Evolutionary conservation across 345 rosid species (phyloP).

Genomic region (Nasturtium officinale): DNA sequence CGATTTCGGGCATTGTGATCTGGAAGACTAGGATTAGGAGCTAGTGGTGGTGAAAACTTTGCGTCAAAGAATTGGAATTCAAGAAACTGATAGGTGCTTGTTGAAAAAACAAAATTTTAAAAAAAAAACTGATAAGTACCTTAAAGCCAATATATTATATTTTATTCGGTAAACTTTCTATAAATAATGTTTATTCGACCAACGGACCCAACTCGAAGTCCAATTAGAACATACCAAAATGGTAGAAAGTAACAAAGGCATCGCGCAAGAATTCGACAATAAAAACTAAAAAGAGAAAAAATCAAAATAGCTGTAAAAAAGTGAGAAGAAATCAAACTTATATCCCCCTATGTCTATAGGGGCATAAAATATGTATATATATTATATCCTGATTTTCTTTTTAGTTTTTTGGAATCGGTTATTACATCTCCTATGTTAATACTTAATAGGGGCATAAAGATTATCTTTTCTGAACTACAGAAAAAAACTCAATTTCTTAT

Average conservation of each 20-base stretch:
- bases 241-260: slow-evolving; percentile 16
- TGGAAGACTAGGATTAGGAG: slow-evolving; percentile 21
- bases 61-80: slow-evolving; percentile 21
- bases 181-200: slow-evolving; percentile 26
- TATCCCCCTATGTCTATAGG: background rate
- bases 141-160: slow-evolving; percentile 2
- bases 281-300: background rate
- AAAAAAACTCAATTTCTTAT: background rate
- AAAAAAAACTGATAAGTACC: slow-evolving; percentile 25
- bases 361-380: background rate
- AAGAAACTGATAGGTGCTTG: background rate
- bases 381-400: background rate
- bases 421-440: no score
- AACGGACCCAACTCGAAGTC: slow-evolving; percentile 16
- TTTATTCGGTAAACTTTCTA: slow-evolving; percentile 21
- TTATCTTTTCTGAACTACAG: no score
- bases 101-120: no score
- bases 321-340: background rate
- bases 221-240: slow-evolving; percentile 13
- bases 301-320: background rate
- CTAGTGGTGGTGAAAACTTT: slow-evolving; percentile 22
- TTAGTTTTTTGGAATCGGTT: background rate
- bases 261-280: background rate
- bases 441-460: no score
- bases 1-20: background rate